Conservation (phyloP, 148 eudicot genomes). For the Selenicereus undatus region DNA sequence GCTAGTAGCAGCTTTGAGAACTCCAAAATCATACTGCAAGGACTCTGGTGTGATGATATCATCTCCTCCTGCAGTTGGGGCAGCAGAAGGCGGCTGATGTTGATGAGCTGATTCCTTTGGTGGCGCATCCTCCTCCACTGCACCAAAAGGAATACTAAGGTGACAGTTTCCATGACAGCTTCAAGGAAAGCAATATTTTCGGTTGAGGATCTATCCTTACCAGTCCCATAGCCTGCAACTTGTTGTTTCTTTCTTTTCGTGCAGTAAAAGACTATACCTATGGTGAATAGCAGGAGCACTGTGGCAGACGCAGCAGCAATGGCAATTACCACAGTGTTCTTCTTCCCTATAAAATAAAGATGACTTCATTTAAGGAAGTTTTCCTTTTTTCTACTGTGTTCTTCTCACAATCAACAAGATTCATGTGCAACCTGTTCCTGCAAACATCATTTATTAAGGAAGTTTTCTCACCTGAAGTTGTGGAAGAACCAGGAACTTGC, state of each 20-base stretch:
- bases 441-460: not conserved
- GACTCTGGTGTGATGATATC: constrained; percentile 9
- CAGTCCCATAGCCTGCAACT: not conserved
- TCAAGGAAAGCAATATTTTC: not conserved
- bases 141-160: not conserved
- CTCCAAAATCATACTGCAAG: constrained; percentile 17
- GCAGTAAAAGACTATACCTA: not conserved
- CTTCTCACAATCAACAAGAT: too few relatives aligned
- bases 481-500: not conserved
- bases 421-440: too few relatives aligned
- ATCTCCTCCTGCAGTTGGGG: not conserved
- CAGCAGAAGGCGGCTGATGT: not conserved
- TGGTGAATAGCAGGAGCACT: not conserved
- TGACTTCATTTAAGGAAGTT: not conserved
- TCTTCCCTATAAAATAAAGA: constrained; percentile 10
- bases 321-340: not conserved
- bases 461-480: not conserved
- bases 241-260: not conserved
- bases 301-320: not conserved
- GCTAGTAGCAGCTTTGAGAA: constrained; percentile 23
- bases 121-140: not conserved
- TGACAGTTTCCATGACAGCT: not conserved
- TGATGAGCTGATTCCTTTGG: not conserved
- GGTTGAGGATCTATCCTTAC: not conserved
- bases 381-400: too few relatives aligned